Percentiles rank a stretch among this genome's conserved stretches.
phyloP scores from a whole-genome alignment of 2,329 filamentous ascomycete genomes.

The Didymosphaeria variabile region DNA sequence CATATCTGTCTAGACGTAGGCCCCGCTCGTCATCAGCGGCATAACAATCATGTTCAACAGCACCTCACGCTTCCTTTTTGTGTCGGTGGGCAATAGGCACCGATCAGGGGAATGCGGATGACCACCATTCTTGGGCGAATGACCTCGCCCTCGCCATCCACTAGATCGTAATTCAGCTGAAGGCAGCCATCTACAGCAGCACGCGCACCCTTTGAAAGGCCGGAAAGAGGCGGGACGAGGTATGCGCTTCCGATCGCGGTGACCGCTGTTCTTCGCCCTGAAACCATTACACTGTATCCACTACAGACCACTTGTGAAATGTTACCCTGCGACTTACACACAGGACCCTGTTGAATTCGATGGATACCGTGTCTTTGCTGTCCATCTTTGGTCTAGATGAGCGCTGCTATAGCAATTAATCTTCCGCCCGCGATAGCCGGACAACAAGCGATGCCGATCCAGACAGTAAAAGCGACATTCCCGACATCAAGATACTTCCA shows the following conservation, averaged over 20 bases:
- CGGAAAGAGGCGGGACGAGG: background rate
- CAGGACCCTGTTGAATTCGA: background rate
- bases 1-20: background rate
- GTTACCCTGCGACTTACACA: background rate
- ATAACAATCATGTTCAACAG: background rate
- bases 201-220: background rate
- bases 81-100: background rate
- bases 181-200: constrained; percentile 3
- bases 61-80: background rate
- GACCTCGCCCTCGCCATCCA: constrained; percentile 2
- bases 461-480: too few species aligned
- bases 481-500: too few species aligned
- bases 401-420: background rate
- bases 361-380: background rate
- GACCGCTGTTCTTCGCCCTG: background rate
- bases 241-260: background rate
- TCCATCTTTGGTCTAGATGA: background rate
- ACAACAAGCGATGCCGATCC: background rate
- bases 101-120: background rate
- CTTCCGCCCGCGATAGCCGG: background rate
- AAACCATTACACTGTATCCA: background rate
- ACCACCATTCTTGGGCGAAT: background rate
- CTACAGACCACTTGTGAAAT: background rate
- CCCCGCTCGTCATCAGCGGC: background rate
- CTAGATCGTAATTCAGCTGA: background rate